Conservation (phyloP, 164 flowering plant species). For the Dillenia turbinata region DNA sequence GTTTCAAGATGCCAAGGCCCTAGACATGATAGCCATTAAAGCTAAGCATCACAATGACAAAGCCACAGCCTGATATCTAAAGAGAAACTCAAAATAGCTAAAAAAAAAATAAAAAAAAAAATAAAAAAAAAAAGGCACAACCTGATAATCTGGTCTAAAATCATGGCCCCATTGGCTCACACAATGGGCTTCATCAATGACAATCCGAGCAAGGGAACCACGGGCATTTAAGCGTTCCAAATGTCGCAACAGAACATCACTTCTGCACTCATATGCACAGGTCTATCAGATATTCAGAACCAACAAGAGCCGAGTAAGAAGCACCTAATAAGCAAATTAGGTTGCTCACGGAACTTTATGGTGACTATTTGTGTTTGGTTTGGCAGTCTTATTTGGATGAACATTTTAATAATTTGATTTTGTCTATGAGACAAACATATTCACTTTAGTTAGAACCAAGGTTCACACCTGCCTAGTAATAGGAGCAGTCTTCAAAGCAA, state of each 20-base stretch:
- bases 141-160: constrained; percentile 99
- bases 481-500: no score
- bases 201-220: constrained; percentile 73
- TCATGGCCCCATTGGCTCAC: constrained; percentile 99
- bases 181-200: constrained; percentile 99
- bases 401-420: no score
- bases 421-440: no score
- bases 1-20: constrained; percentile 95
- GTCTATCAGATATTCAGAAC: not conserved
- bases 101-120: not conserved
- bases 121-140: constrained; percentile 17
- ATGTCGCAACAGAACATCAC: constrained; percentile 77
- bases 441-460: no score
- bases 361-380: no score
- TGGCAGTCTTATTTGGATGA: no score
- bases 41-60: constrained; percentile 4
- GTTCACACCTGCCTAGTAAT: no score
- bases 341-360: no score
- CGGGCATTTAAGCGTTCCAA: constrained; percentile 77
- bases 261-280: constrained; percentile 46
- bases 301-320: no score
- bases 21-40: constrained; percentile 22
- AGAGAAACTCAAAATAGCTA: not conserved
- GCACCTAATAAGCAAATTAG: no score
- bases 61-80: not conserved